These are phyloP conservation scores for Trichoderma breve DNA, from an alignment of 2,329 filamentous ascomycete genomes.

Conservation along the genomic window DNA sequence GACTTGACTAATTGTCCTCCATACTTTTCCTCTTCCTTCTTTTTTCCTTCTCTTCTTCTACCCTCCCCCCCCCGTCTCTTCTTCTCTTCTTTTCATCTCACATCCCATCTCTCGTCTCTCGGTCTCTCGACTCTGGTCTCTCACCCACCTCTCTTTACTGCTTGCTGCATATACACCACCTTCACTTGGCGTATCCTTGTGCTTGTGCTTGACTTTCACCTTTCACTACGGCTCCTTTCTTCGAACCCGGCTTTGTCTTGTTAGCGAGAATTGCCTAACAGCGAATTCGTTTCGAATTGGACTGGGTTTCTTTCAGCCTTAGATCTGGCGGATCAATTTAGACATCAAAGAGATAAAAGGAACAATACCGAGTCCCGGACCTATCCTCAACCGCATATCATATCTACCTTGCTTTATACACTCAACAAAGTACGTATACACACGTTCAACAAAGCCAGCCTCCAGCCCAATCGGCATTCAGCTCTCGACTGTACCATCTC, in stretches of 20 bases:
- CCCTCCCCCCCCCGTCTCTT: slow-evolving; percentile 3
- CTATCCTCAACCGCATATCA: background rate
- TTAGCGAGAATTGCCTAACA: slow-evolving; percentile 2
- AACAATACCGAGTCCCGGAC: background rate
- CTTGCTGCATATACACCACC: background rate
- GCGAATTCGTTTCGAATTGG: background rate
- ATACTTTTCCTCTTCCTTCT: slow-evolving; percentile 1
- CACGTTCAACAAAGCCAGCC: slow-evolving; percentile 1
- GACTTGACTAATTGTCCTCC: slow-evolving; percentile 17
- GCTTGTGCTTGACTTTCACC: background rate
- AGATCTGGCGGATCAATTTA: background rate
- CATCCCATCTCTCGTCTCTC: slow-evolving; percentile 19
- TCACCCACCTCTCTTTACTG: background rate
- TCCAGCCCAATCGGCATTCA: background rate
- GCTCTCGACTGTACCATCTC: background rate
- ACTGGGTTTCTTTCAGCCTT: background rate
- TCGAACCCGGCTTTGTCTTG: background rate
- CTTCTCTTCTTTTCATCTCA: background rate
- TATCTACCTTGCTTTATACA: background rate
- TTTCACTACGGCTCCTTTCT: background rate
- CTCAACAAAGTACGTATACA: slow-evolving; percentile 11
- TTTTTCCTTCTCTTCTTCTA: slow-evolving; percentile 20
- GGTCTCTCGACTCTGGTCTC: background rate
- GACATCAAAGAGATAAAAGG: background rate
- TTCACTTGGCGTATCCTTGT: slow-evolving; percentile 12